Evolutionary conservation across 176 grass and related monocot genomes (phyloP).

Genomic region (Otatea glauca): DNA sequence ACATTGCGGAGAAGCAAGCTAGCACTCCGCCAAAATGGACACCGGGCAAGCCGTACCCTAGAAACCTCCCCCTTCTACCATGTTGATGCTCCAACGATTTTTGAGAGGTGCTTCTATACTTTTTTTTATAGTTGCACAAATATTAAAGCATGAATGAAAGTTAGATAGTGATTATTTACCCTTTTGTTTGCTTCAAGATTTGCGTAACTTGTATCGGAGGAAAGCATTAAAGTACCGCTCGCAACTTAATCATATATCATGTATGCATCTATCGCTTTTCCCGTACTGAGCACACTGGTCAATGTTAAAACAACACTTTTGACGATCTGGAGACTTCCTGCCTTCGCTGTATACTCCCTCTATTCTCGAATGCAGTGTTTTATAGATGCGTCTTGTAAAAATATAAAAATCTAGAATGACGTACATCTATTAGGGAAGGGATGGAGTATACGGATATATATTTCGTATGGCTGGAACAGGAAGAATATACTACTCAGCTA

Average conservation of each 20-base stretch:
- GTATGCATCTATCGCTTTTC: background rate
- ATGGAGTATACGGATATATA: background rate
- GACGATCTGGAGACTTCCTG: background rate
- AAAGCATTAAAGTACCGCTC: no score
- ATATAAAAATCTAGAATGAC: no score
- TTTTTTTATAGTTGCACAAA: no score
- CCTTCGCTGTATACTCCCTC: background rate
- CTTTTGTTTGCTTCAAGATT: no score
- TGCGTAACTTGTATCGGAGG: no score
- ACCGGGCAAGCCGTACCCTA: background rate
- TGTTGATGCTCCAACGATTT: background rate
- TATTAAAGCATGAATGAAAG: no score
- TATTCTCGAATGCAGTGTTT: no score
- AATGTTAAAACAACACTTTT: conserved; percentile 9
- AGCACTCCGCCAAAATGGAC: background rate
- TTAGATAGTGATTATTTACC: no score
- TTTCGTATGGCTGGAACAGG: background rate
- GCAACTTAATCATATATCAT: background rate
- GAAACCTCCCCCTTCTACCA: background rate
- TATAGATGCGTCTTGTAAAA: no score
- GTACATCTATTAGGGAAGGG: no score
- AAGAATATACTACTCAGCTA: background rate
- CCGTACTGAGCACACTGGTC: background rate
- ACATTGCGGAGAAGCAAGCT: no score
- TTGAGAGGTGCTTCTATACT: no score